These are phyloP conservation scores for Thalassiosira livingstoniorum DNA, from an alignment of 352 stramenopile genomes.

Conservation along the genomic window DNA sequence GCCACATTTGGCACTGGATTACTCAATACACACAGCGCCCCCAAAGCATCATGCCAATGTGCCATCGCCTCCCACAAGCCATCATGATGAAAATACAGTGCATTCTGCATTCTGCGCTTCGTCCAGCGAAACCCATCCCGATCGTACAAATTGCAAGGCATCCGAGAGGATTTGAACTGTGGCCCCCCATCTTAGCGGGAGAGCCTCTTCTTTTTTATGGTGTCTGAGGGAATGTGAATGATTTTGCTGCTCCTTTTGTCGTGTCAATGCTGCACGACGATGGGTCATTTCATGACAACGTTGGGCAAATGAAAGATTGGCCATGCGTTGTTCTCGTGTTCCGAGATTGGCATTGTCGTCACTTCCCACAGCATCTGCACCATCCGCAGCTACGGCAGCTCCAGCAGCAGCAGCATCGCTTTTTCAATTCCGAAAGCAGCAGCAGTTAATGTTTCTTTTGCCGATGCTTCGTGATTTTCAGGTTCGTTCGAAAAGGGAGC, in stretches of 20 bases:
- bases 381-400: neutral
- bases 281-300: constrained; percentile 78
- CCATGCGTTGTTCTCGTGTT: constrained; percentile 63
- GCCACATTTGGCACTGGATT: constrained; percentile 2
- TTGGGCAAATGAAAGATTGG: constrained; percentile 80
- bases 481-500: neutral
- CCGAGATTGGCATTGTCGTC: constrained; percentile 19
- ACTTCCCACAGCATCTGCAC: too few species aligned
- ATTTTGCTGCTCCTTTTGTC: neutral
- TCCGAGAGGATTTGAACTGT: constrained; percentile 52
- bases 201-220: neutral
- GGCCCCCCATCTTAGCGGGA: constrained; percentile 11
- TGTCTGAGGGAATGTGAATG: neutral
- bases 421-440: constrained; percentile 18
- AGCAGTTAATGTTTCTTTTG: constrained; percentile 34
- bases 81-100: constrained; percentile 84
- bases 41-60: constrained; percentile 79
- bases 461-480: constrained; percentile 10
- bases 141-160: constrained; percentile 73
- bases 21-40: constrained; percentile 65
- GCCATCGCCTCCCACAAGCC: constrained; percentile 65
- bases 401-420: neutral
- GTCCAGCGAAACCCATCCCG: constrained; percentile 71
- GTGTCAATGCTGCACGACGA: constrained; percentile 66
- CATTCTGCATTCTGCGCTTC: constrained; percentile 84